Conservation (phyloP, 352 stramenopile genomes). For the Bremia lactucae region DNA sequence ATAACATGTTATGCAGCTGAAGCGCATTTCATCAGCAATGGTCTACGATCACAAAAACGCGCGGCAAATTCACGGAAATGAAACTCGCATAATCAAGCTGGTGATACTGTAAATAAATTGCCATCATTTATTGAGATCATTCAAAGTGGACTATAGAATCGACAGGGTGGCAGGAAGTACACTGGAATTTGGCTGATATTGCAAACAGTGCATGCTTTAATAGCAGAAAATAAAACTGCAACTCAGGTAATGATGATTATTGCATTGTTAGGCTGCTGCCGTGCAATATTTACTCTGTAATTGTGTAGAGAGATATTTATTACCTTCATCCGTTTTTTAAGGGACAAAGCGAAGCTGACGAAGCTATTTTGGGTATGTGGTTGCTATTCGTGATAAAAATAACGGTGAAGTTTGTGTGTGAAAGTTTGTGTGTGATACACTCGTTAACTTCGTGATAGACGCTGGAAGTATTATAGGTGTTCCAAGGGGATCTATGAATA, state of each 20-base stretch:
- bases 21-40: slow-evolving; percentile 40
- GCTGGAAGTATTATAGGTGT: slow-evolving; percentile 57
- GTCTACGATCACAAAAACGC: slow-evolving; percentile 45
- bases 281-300: not conserved
- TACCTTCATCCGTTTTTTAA: slow-evolving; percentile 82
- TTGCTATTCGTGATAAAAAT: not conserved
- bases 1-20: slow-evolving; percentile 31
- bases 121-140: too few species aligned
- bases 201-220: slow-evolving; percentile 58
- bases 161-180: slow-evolving; percentile 61
- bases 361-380: slow-evolving; percentile 73
- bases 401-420: too few species aligned
- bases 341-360: slow-evolving; percentile 63
- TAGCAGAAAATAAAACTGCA: slow-evolving; percentile 68
- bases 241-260: slow-evolving; percentile 41
- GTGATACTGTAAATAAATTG: slow-evolving; percentile 13
- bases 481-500: slow-evolving; percentile 62
- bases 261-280: not conserved
- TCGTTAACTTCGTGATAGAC: slow-evolving; percentile 23
- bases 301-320: slow-evolving; percentile 65
- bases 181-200: slow-evolving; percentile 76
- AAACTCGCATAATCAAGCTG: slow-evolving; percentile 47
- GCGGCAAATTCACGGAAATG: slow-evolving; percentile 42
- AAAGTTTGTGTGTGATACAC: too few species aligned
- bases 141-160: slow-evolving; percentile 44